Evolutionary conservation across 2,329 filamentous ascomycete species (phyloP).

Genomic region (Diaporthe sp.): DNA sequence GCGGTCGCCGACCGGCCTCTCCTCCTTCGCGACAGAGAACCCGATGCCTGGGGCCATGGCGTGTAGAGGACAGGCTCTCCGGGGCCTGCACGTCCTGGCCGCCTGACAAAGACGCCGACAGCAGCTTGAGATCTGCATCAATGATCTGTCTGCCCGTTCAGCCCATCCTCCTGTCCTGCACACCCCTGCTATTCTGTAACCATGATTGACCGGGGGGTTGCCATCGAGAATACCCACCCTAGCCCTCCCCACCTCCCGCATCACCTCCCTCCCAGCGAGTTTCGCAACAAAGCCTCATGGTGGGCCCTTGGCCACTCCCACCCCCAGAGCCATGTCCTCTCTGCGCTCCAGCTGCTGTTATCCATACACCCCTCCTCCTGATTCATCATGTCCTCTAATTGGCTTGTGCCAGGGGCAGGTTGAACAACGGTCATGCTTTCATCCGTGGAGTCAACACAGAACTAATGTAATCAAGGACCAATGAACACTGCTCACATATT

Average conservation of each 20-base stretch:
- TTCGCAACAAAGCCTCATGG: constrained; percentile 44
- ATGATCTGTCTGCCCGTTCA: constrained; percentile 44
- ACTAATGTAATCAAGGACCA: constrained; percentile 60
- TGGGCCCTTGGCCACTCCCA: constrained; percentile 38
- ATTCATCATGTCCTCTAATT: constrained; percentile 51
- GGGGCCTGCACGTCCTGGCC: constrained; percentile 18
- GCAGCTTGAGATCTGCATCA: constrained; percentile 46
- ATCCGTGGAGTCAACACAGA: constrained; percentile 61
- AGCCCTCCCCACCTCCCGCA: constrained; percentile 43
- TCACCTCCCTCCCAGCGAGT: constrained; percentile 42
- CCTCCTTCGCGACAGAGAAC: constrained; percentile 22
- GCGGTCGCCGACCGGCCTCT: constrained; percentile 19
- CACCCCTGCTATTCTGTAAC: constrained; percentile 38
- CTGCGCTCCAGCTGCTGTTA: constrained; percentile 24
- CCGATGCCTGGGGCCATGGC: constrained; percentile 5
- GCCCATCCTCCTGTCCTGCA: constrained; percentile 41
- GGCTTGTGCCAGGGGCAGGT: constrained; percentile 53
- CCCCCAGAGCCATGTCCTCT: constrained; percentile 34
- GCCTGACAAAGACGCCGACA: constrained; percentile 44
- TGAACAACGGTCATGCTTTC: constrained; percentile 67
- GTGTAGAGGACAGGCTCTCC: constrained; percentile 18
- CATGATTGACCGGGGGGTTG: constrained; percentile 29
- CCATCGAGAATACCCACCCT: constrained; percentile 35
- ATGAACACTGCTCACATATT: constrained; percentile 54
- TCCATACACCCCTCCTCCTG: constrained; percentile 40